Percentiles rank a stretch among this genome's conserved stretches.
These are phyloP conservation scores for Scutellaria minor DNA, from an alignment of 257 asterid genomes.

Conservation along the genomic window DNA sequence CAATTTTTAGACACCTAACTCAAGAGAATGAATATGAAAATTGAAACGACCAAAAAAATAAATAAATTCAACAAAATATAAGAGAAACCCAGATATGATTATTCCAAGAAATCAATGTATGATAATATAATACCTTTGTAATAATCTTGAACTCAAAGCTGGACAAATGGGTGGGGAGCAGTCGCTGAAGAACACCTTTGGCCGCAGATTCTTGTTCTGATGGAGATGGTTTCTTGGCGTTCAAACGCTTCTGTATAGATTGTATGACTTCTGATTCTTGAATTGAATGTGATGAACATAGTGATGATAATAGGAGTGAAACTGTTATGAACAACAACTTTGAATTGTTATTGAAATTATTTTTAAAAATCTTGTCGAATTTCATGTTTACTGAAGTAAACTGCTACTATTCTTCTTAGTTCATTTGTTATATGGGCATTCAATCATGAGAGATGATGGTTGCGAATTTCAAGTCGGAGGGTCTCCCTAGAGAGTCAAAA, in stretches of 20 bases:
- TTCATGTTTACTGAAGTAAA: constrained; percentile 36
- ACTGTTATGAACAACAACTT: constrained; percentile 34
- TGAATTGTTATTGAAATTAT: neutral
- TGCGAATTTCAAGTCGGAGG: too few species aligned
- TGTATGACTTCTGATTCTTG: constrained; percentile 60
- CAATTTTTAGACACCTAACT: neutral
- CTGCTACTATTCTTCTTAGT: neutral
- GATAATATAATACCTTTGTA: constrained; percentile 58
- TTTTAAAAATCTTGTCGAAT: constrained; percentile 13
- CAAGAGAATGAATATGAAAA: neutral
- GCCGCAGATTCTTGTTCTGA: constrained; percentile 83
- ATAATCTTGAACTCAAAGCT: constrained; percentile 66
- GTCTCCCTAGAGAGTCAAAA: too few species aligned
- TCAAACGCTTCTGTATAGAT: constrained; percentile 58
- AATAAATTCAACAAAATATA: neutral
- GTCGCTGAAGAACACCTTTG: constrained; percentile 72
- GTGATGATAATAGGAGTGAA: constrained; percentile 33
- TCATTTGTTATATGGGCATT: neutral
- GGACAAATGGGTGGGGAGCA: constrained; percentile 81
- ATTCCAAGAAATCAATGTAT: constrained; percentile 7
- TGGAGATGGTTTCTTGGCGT: constrained; percentile 53
- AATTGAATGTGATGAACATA: constrained; percentile 42
- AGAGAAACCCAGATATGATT: constrained; percentile 8
- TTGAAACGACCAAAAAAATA: neutral
- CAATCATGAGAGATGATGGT: neutral